Base-by-base conservation (phyloP, 176 grass and related monocot genomes). In the Dactylis glomerata region DNA sequence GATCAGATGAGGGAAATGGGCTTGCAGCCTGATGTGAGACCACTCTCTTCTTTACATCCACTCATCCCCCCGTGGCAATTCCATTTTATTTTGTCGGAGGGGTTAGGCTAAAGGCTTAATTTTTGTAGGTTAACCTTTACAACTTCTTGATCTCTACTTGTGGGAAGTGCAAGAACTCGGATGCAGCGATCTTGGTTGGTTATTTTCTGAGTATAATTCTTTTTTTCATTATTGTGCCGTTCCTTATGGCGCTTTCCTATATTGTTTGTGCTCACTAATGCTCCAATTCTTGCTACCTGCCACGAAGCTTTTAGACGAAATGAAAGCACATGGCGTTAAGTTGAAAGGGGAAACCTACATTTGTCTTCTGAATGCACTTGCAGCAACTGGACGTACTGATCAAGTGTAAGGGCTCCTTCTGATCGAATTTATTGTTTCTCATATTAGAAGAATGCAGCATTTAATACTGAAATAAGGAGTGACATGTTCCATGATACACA, bases 1-100 rank as follows among this genome's bases (percentile, higher is more conserved):
- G 91, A 98, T 62, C 93, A 95, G 88, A 98, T 98, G 96, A 98
- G 90, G 90, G 76, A 89, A 70, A 95, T 92, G 91, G 96, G 96
- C 49, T 78, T 98, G 78, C 83, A 87, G 20, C 96, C 93, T 85
- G 96, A 98, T 92, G 96, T 98, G 57, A 59, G 83, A 79, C 31
- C 19, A 38, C 63, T 83, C 47, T 33, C 86, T 83, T 73, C 6
- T 73, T 83, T 76, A 19, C 57, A 72, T 75, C 67, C 12, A n/a
- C 19, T 79, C 23, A 28, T 84, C 58, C 71, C 0, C 73, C 50
- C 51, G 3, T 68, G 66, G 2, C 4, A 14, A 79, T 87, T 65
- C 26, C 67, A 41, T 34, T 74, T 79, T 8, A 10, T 44, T 79
- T 73, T 40, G 20, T 30, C 13, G 44, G 46, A 44, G 73, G 26